Percentiles rank a stretch among this genome's conserved stretches.
Conservation (phyloP, 148 eudicot genomes). For the Camellia japonica region DNA sequence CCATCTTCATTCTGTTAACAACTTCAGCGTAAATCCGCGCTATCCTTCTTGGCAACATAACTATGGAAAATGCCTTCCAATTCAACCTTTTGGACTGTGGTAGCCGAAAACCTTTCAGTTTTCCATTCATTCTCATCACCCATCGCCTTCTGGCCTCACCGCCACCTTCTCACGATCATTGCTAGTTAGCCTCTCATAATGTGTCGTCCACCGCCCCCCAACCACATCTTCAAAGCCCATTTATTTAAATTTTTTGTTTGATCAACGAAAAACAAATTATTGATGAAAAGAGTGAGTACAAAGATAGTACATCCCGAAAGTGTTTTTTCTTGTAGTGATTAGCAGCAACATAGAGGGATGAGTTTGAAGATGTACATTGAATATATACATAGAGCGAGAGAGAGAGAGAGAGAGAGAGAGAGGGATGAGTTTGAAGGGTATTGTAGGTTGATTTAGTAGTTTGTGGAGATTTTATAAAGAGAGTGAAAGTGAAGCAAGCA, state of each 20-base stretch:
- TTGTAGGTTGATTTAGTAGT: too few relatives aligned
- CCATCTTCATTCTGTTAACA: conserved; percentile 35
- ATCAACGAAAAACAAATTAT: too few relatives aligned
- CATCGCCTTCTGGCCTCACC: conserved; percentile 22
- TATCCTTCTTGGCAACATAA: conserved; percentile 30
- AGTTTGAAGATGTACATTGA: too few relatives aligned
- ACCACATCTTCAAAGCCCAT: conserved; percentile 17
- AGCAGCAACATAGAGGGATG: not conserved
- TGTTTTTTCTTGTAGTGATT: too few relatives aligned
- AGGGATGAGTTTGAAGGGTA: too few relatives aligned
- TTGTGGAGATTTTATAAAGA: too few relatives aligned
- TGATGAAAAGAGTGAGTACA: too few relatives aligned
- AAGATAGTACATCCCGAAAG: too few relatives aligned
- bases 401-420: too few relatives aligned
- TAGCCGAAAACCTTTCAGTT: conserved; percentile 37
- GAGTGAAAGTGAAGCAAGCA: not conserved
- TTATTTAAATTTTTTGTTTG: too few relatives aligned
- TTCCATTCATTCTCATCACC: conserved; percentile 28
- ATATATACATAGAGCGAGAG: too few relatives aligned
- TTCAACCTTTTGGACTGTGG: conserved; percentile 33
- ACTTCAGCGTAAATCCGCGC: conserved; percentile 28
- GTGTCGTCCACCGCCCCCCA: conserved; percentile 13
- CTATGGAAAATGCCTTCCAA: conserved; percentile 46
- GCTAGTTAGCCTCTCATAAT: conserved; percentile 30
- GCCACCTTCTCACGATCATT: conserved; percentile 18